A percentile compares a stretch with the other conserved stretches of the same genome.
Conservation (phyloP, 768 basidiomycete genomes). For the Amanita rimosa region DNA sequence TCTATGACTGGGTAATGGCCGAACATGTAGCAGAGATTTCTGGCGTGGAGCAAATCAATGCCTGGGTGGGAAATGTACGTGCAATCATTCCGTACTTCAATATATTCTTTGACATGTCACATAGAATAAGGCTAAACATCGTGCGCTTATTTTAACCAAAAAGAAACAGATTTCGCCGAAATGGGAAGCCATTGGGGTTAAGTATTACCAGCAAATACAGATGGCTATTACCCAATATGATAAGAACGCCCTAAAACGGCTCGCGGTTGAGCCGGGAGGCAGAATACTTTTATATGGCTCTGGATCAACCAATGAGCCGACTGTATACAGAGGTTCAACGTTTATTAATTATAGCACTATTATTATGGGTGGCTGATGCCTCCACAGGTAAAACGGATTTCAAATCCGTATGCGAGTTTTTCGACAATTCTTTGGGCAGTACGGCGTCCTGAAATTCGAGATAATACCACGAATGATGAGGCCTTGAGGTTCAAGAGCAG, state of each 20-base stretch:
- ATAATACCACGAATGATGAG: no score
- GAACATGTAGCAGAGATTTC: conserved; percentile 54
- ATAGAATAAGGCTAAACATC: conserved; percentile 28
- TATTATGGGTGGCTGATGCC: not conserved
- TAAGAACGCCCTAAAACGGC: conserved; percentile 42
- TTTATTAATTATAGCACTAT: not conserved
- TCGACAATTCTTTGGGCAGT: no score
- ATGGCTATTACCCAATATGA: conserved; percentile 59
- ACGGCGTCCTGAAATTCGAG: no score
- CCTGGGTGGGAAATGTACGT: conserved; percentile 63
- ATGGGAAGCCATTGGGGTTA: conserved; percentile 72
- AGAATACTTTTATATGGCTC: conserved; percentile 65
- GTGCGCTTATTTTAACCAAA: conserved; percentile 62
- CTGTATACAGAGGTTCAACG: conserved; percentile 60
- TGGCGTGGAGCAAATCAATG: conserved; percentile 38
- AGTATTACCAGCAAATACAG: conserved; percentile 49
- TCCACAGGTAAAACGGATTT: conserved; percentile 26
- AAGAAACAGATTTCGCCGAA: conserved; percentile 66
- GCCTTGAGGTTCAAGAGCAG: no score
- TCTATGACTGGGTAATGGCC: conserved; percentile 78
- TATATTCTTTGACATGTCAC: not conserved
- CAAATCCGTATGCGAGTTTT: no score
- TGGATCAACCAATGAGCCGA: conserved; percentile 35
- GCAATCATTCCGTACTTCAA: not conserved
- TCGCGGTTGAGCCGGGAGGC: conserved; percentile 51